phyloP scores from a whole-genome alignment of 1,139 yeast species.

The Chernovozyma sophiae-reginae region DNA sequence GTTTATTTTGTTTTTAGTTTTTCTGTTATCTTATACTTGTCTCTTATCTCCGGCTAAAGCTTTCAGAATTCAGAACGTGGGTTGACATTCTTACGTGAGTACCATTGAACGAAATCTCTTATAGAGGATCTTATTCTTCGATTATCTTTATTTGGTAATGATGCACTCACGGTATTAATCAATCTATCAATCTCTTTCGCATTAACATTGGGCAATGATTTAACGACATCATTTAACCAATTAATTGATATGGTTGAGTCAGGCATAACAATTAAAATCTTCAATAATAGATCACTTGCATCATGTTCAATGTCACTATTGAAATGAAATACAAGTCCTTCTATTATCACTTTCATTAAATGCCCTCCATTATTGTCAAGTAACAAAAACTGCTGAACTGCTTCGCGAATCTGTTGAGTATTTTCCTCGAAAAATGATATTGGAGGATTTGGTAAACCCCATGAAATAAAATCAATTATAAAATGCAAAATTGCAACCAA shows the following conservation, averaged over 20 bases:
- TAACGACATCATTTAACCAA: conserved; percentile 61
- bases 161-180: conserved; percentile 50
- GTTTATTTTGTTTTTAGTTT: no score
- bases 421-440: conserved; percentile 59
- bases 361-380: conserved; percentile 54
- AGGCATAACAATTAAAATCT: conserved; percentile 56
- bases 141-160: conserved; percentile 66
- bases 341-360: conserved; percentile 50
- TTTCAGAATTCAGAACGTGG: conserved; percentile 43
- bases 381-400: conserved; percentile 37
- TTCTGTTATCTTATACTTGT: no score
- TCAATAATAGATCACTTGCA: conserved; percentile 69
- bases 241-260: conserved; percentile 36
- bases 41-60: no score
- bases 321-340: conserved; percentile 69
- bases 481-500: conserved; percentile 68
- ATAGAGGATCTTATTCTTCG: conserved; percentile 68
- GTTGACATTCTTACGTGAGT: conserved; percentile 68
- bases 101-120: conserved; percentile 78
- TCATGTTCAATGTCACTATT: conserved; percentile 70
- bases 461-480: conserved; percentile 71
- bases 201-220: conserved; percentile 59
- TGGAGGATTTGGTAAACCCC: conserved; percentile 83
- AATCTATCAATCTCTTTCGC: conserved; percentile 63
- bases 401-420: conserved; percentile 43